These are phyloP conservation scores for Ophiostoma himal-ulmi DNA, from an alignment of 2,329 filamentous ascomycete species.

Conservation along the genomic window DNA sequence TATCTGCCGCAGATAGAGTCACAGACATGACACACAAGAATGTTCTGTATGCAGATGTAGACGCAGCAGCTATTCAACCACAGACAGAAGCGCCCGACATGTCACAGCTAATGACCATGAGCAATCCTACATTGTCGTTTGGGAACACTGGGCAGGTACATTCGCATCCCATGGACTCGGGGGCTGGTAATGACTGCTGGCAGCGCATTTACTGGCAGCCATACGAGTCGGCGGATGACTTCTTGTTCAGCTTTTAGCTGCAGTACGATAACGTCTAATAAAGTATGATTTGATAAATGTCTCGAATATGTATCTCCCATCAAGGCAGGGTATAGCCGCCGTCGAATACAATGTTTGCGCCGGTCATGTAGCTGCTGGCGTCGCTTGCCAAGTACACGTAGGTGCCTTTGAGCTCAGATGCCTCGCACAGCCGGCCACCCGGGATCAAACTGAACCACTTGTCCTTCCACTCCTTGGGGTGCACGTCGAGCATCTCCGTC, in stretches of 20 bases:
- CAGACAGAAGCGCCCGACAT: background rate
- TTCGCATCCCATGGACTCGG: conserved; percentile 2
- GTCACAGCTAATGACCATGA: background rate
- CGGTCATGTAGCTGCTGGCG: conserved; percentile 76
- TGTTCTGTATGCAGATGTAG: background rate
- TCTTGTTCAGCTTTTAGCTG: background rate
- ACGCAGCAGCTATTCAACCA: background rate
- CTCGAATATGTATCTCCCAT: background rate
- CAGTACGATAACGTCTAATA: background rate
- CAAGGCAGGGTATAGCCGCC: conserved; percentile 52
- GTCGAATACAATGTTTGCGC: conserved; percentile 66
- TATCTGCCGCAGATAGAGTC: background rate
- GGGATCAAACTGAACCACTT: conserved; percentile 75
- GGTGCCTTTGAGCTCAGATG: conserved; percentile 72
- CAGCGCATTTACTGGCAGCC: conserved; percentile 21
- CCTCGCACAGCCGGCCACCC: conserved; percentile 70
- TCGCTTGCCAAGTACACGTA: conserved; percentile 81
- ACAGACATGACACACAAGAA: background rate
- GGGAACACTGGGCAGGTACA: background rate
- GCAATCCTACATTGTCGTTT: background rate
- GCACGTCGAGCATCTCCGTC: conserved; percentile 65
- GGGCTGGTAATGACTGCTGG: conserved; percentile 4
- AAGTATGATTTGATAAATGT: background rate
- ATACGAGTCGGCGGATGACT: conserved; percentile 16
- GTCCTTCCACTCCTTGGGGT: conserved; percentile 58